Conservation (phyloP, 441 rosid genomes). For the Breynia disticha region DNA sequence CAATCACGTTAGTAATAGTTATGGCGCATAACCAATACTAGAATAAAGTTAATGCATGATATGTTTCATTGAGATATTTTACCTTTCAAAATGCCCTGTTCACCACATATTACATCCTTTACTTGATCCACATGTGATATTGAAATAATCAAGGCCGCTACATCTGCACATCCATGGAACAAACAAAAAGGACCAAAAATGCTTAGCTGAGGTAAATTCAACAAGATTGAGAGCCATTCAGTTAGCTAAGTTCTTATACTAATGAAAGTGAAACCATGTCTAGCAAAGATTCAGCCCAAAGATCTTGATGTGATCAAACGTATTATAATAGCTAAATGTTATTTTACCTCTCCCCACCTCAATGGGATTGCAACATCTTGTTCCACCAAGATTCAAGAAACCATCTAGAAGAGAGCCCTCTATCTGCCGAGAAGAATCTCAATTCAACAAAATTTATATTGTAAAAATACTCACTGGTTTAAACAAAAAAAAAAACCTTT, state of each 20-base stretch:
- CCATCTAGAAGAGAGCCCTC: constrained; percentile 31
- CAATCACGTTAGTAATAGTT: neutral
- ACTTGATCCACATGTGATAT: constrained; percentile 59
- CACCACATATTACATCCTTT: constrained; percentile 45
- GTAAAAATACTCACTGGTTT: neutral
- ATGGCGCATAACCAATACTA: neutral
- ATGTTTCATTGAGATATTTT: constrained; percentile 14
- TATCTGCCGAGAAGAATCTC: constrained; percentile 28
- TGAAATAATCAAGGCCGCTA: constrained; percentile 54
- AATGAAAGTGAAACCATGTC: neutral
- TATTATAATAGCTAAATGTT: constrained; percentile 5
- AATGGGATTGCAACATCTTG: constrained; percentile 32
- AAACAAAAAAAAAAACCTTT: neutral
- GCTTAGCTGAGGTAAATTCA: constrained; percentile 1
- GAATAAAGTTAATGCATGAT: constrained; percentile 9
- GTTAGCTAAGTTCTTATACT: neutral
- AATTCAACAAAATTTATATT: constrained; percentile 3
- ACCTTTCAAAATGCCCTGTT: constrained; percentile 61
- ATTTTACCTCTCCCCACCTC: constrained; percentile 54
- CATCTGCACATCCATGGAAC: constrained; percentile 37
- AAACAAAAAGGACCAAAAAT: constrained; percentile 5
- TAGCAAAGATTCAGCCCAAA: neutral
- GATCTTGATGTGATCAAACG: too few species aligned
- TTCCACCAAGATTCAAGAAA: constrained; percentile 56
- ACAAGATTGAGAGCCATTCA: neutral